These are phyloP conservation scores for Linderniella brevidens DNA, from an alignment of 257 asterid species.

Conservation along the genomic window DNA sequence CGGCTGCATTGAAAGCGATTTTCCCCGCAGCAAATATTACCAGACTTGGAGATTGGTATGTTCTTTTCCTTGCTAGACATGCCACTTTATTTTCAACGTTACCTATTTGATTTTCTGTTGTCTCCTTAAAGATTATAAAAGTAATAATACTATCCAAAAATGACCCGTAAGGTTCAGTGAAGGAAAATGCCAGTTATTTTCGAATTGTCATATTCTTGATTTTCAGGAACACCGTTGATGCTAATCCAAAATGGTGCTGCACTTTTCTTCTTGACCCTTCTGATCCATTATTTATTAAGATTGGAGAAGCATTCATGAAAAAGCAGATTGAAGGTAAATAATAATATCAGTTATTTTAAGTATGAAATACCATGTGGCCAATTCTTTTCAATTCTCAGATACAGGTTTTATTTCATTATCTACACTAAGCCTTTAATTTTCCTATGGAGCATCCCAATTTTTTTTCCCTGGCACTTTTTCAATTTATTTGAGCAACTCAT, in stretches of 20 bases:
- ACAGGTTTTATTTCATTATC: no score
- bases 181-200: no score
- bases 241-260: constrained; percentile 82
- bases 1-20: constrained; percentile 62
- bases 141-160: no score
- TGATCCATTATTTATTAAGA: constrained; percentile 70
- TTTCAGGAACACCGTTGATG: constrained; percentile 77
- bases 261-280: constrained; percentile 92
- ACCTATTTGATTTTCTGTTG: neutral
- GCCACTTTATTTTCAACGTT: constrained; percentile 3
- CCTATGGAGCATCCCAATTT: no score
- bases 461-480: no score
- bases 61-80: constrained; percentile 5
- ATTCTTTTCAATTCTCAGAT: neutral
- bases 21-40: constrained; percentile 77
- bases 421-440: no score
- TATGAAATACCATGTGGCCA: constrained; percentile 5
- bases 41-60: constrained; percentile 90
- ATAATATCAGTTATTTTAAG: constrained; percentile 4
- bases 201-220: no score
- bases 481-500: no score
- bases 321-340: constrained; percentile 51
- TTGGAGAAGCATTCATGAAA: constrained; percentile 78
- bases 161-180: no score
- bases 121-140: no score